Base-by-base conservation (phyloP, 768 basidiomycete genomes). In the Pleurotus sapidus region DNA sequence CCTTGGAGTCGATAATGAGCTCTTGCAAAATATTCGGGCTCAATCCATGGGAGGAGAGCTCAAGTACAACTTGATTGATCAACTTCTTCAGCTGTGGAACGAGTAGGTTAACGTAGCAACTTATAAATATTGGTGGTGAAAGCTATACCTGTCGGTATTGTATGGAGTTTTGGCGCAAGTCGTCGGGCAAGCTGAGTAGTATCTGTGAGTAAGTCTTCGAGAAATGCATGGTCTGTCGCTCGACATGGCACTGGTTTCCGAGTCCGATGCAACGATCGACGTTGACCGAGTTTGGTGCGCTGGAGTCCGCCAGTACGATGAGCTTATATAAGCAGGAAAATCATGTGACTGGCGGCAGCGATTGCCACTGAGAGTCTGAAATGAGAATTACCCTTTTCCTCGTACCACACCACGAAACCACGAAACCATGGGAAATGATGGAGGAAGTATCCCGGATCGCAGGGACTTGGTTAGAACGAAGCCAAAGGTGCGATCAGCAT, bases 401-500 rank as follows among this genome's bases (percentile, higher is more conserved):
- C 20, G 20, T 20, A 20, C 20, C 20, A 20, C 20, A 45, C n/a
- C 42, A 12, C 8, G 39, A 20, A 18, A n/a, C 51, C 17, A 23
- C 5, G 20, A 8, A 46, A 64, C 55, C 67, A 93, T 93, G 90
- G 89, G 90, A 67, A 92, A 92, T 81, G 90, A 93, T 71, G 91
- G 91, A 60, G 91, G 90, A 75, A 90, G 89, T 65, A 92, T 93
- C 58, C 89, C 91, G 3, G 91, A 93, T 71, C 80, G 91, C 55
- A 75, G 91, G 55, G 91, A 93, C 65, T 75, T 93, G 18, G 91
- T 93, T 9, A 79, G 77, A 60, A 88, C 67, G 58, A 92, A 83
- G 68, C 78, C 83, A 14, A 93, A 93, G 79, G 86, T 86, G 60
- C 24, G 72, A 17, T 45, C 14, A 11, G 42, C 14, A n/a, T 45